Base-by-base conservation (phyloP, 192 early-diverging fungal species). In the Linderina pennispora region DNA sequence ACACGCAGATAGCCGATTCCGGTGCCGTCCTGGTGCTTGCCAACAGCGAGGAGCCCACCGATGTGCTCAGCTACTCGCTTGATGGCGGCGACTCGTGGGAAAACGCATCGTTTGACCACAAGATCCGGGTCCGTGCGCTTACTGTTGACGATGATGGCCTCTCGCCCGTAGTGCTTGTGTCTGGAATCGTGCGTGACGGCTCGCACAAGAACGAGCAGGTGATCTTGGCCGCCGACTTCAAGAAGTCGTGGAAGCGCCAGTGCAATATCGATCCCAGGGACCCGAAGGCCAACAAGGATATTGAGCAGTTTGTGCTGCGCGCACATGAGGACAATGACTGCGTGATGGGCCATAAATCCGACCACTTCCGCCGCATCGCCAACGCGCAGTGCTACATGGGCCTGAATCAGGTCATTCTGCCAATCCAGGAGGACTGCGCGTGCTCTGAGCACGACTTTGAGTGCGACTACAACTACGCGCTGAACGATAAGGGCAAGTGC, bases 401-500 rank as follows among this genome's bases (percentile, higher is more conserved):
- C 0, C 75, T 80, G 23, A 82, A 77, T 53, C 67, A 77, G 18
- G 74, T 86, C 24, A 65, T 81, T 14, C 41, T 47, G 18, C 75
- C 83, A 19, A 77, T 74, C 5, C 55, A 77, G 18, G 65, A 67
- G 15, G 57, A 68, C 35, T 98, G 96, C 56, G 50, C 59, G 8
- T 98, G 96, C 69, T 78, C 85, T 0, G 71, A 59, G 17, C 74
- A 78, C 36, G 96, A 98, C 65, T 98, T 81, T 63, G 96, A 97
- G 66, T 98, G 96, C 59, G 94, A 98, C 63, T 85, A 79, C 49
- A 82, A 90, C 55, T 97, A 79, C 66, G 68, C 77, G 9, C 79
- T 65, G 14, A 57, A 77, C 17, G 25, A 35, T 1, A 50, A 64
- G 18, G 77, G 77, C 15, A 42, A 65, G 35, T 97, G 94, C 63